Percentiles rank a stretch among this genome's conserved stretches.
Conservation (phyloP, 495 filamentous ascomycete species). For the Echria macrotheca region DNA sequence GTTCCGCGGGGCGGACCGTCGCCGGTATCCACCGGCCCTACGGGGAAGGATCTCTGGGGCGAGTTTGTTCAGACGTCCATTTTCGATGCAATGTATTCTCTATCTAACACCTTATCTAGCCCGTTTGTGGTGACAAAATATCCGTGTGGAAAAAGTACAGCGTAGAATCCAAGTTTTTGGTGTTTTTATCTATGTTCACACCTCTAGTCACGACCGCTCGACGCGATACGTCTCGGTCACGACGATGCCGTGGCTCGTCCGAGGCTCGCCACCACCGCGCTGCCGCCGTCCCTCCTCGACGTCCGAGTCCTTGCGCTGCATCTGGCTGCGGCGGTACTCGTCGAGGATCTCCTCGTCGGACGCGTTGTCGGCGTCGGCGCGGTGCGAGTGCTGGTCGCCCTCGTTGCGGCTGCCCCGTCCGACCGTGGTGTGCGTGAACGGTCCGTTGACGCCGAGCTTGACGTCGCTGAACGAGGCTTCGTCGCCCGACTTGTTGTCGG, state of each 20-base stretch:
- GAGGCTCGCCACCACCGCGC: no score
- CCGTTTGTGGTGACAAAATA: no score
- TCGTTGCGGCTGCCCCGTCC: background rate
- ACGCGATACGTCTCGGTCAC: slow-evolving; percentile 2
- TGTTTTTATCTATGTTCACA: no score
- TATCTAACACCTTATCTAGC: no score
- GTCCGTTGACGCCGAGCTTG: slow-evolving; percentile 8
- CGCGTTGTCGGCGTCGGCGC: background rate
- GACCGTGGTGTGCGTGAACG: slow-evolving; percentile 2
- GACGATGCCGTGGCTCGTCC: background rate
- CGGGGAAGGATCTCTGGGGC: no score
- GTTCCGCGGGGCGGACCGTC: no score
- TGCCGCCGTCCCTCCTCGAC: background rate
- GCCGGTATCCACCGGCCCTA: no score
- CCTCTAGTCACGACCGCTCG: background rate
- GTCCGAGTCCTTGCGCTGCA: background rate
- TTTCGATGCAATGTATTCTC: no score
- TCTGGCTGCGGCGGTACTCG: background rate
- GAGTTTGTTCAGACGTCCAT: no score
- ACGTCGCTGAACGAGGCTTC: slow-evolving; percentile 3
- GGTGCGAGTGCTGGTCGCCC: background rate
- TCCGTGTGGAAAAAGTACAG: no score
- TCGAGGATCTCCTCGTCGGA: slow-evolving; percentile 7
- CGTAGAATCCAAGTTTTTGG: no score
- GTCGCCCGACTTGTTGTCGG: background rate